Evolutionary conservation across 306 rosid genomes (phyloP).

Genomic region (Geum urbanum): DNA sequence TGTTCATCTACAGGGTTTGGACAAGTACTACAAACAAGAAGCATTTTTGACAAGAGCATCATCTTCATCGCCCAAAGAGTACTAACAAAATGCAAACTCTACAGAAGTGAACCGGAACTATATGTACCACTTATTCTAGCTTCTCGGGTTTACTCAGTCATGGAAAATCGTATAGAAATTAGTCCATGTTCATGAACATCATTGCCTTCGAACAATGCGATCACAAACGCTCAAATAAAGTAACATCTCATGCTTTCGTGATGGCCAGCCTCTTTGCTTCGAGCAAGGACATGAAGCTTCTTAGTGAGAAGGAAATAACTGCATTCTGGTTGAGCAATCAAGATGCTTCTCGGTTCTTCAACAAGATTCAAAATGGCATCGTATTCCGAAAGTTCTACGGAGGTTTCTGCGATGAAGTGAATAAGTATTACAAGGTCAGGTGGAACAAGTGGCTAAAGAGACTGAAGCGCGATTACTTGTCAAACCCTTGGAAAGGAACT

Average conservation of each 20-base stretch:
- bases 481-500: conserved; percentile 17
- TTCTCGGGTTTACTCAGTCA: no score
- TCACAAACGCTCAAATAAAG: neutral
- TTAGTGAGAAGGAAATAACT: neutral
- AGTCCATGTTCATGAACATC: conserved; percentile 12
- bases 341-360: conserved; percentile 7
- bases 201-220: conserved; percentile 19
- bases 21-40: no score
- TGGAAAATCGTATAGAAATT: neutral
- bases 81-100: no score
- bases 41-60: no score
- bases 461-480: conserved; percentile 18
- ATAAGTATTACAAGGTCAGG: neutral
- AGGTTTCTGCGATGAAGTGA: neutral
- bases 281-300: neutral
- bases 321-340: conserved; percentile 6
- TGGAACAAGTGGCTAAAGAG: conserved; percentile 10
- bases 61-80: no score
- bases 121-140: no score
- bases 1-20: no score
- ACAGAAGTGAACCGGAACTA: no score
- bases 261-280: conserved; percentile 16
- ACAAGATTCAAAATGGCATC: conserved; percentile 9
- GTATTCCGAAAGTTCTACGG: neutral
- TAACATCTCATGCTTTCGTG: conserved; percentile 22